Evolutionary conservation across 1,139 yeast species (phyloP).

Genomic region (Saccharomyces hybrid): DNA sequence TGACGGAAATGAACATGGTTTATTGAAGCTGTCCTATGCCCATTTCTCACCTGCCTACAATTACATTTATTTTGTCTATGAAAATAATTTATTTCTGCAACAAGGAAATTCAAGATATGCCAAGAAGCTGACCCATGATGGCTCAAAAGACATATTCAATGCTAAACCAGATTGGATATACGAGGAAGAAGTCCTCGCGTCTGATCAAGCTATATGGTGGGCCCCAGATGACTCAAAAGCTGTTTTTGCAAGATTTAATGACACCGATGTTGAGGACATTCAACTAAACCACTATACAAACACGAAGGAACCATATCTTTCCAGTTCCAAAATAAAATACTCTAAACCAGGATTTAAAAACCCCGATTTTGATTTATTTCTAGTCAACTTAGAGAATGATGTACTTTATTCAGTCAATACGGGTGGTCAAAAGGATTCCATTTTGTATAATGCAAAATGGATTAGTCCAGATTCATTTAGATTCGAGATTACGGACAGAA

Average conservation of each 20-base stretch:
- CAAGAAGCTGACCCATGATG: constrained; percentile 53
- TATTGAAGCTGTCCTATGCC: constrained; percentile 43
- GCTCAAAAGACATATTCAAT: constrained; percentile 59
- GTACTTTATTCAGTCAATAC: constrained; percentile 25
- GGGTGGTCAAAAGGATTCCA: constrained; percentile 33
- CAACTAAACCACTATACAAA: constrained; percentile 55
- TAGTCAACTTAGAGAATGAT: constrained; percentile 37
- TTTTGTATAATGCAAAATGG: constrained; percentile 69
- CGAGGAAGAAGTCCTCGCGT: constrained; percentile 78
- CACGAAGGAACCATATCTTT: constrained; percentile 42
- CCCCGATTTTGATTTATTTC: constrained; percentile 50
- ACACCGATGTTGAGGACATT: constrained; percentile 58
- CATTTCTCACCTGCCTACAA: constrained; percentile 71
- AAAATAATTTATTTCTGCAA: constrained; percentile 58
- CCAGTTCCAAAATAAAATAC: constrained; percentile 62
- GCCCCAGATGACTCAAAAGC: constrained; percentile 60
- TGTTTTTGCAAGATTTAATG: constrained; percentile 63
- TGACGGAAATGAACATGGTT: constrained; percentile 13
- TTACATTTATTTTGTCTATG: constrained; percentile 57
- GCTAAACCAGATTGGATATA: constrained; percentile 97
- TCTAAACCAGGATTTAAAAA: constrained; percentile 83
- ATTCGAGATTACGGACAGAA: constrained; percentile 64
- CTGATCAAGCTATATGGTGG: constrained; percentile 81
- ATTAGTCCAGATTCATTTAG: constrained; percentile 47
- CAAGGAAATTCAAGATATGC: constrained; percentile 35